Evolutionary conservation across 176 grass and related monocot species (phyloP).

Genomic region (Phoenix roebelenii): DNA sequence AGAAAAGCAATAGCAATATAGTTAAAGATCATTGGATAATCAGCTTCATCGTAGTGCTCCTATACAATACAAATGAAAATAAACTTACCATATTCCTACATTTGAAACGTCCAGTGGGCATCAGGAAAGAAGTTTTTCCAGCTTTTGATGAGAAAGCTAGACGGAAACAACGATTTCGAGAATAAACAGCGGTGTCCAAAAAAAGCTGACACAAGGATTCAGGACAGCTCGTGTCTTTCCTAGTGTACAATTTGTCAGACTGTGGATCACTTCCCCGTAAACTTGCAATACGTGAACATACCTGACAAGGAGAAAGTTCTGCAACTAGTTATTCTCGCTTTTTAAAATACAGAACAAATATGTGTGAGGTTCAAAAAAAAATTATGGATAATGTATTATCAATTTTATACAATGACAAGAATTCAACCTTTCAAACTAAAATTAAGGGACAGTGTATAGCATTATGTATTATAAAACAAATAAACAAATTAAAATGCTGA

Average conservation of each 20-base stretch:
- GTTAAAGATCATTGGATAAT: no score
- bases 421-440: no score
- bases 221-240: constrained; percentile 46
- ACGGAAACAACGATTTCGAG: constrained; percentile 92
- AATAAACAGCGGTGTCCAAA: constrained; percentile 76
- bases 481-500: no score
- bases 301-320: constrained; percentile 34
- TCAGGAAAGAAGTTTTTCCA: constrained; percentile 80
- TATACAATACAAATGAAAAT: constrained; percentile 19
- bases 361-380: no score
- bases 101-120: constrained; percentile 75
- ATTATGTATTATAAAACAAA: no score
- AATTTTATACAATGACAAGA: no score
- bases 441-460: no score
- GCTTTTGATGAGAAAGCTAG: constrained; percentile 86
- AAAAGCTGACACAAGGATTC: constrained; percentile 41
- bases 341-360: neutral
- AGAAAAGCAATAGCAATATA: no score
- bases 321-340: neutral
- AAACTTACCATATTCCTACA: constrained; percentile 69
- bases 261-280: constrained; percentile 33
- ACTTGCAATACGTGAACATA: constrained; percentile 58
- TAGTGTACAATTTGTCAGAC: constrained; percentile 60
- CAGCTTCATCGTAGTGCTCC: no score
- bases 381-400: no score